Conservation (phyloP, 306 rosid species). For the Acacia crassicarpa region DNA sequence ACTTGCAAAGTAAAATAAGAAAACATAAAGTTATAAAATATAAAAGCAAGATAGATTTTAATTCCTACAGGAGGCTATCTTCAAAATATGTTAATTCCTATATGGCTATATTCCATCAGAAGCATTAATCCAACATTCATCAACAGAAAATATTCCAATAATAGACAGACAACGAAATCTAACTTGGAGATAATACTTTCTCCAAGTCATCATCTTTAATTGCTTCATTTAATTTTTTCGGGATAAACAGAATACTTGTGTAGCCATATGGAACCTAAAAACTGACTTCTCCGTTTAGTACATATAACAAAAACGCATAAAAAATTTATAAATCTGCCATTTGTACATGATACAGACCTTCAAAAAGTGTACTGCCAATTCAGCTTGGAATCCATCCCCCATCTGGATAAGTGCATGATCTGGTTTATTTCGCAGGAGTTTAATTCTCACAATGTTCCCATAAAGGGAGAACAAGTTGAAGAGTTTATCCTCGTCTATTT, state of each 20-base stretch:
- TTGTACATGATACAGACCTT: constrained; percentile 61
- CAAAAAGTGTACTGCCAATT: constrained; percentile 89
- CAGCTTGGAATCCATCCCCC: constrained; percentile 99
- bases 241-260: not conserved
- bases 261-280: not conserved
- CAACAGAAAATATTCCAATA: not conserved
- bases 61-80: too few relatives aligned
- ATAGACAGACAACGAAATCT: not conserved
- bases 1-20: too few relatives aligned
- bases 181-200: not conserved
- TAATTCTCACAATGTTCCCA: constrained; percentile 92
- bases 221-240: not conserved
- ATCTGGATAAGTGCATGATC: constrained; percentile 97
- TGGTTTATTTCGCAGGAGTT: constrained; percentile 91
- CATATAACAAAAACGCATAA: constrained; percentile 2
- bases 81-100: too few relatives aligned
- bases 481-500: constrained; percentile 91
- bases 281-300: not conserved
- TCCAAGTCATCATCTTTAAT: not conserved
- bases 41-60: too few relatives aligned
- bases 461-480: constrained; percentile 95
- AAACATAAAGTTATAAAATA: too few relatives aligned
- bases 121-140: not conserved
- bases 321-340: constrained; percentile 11
- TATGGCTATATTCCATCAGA: too few relatives aligned